Percentiles rank a stretch among this genome's conserved stretches.
phyloP scores from a whole-genome alignment of 805 yeast species.

The Brettanomyces anomalus region DNA sequence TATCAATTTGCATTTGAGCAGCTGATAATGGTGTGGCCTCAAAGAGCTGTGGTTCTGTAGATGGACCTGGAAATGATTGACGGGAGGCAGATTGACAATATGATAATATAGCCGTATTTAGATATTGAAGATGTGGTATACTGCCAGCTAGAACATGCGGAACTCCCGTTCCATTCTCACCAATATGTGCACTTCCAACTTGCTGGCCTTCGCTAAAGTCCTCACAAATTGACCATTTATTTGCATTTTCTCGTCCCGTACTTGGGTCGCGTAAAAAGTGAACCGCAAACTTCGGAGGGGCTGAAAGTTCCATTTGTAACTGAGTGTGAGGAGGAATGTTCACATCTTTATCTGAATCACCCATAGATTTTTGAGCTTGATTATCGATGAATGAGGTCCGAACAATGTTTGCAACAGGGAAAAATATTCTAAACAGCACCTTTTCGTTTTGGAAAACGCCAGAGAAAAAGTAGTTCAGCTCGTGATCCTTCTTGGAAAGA shows the following conservation, averaged over 20 bases:
- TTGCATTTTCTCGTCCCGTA: slow-evolving; percentile 36
- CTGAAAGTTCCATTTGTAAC: slow-evolving; percentile 25
- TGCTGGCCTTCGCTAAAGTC: slow-evolving; percentile 82
- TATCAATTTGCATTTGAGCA: no score
- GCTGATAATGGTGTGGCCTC: slow-evolving; percentile 33
- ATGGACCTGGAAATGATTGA: slow-evolving; percentile 28
- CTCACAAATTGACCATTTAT: slow-evolving; percentile 75
- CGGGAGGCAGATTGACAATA: slow-evolving; percentile 14
- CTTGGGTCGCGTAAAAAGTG: slow-evolving; percentile 50
- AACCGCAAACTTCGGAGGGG: slow-evolving; percentile 73
- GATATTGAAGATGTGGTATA: slow-evolving; percentile 23
- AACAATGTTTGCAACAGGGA: slow-evolving; percentile 51
- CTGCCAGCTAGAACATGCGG: slow-evolving; percentile 66
- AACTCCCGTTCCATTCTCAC: slow-evolving; percentile 48
- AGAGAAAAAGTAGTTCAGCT: slow-evolving; percentile 69
- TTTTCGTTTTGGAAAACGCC: slow-evolving; percentile 61
- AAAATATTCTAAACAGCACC: slow-evolving; percentile 64
- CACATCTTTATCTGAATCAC: slow-evolving; percentile 12
- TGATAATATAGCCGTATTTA: slow-evolving; percentile 25
- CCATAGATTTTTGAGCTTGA: slow-evolving; percentile 22
- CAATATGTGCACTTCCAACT: slow-evolving; percentile 55
- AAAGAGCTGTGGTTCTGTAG: slow-evolving; percentile 30
- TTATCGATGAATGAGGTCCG: slow-evolving; percentile 49
- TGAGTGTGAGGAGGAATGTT: slow-evolving; percentile 20
- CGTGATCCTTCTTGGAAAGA: slow-evolving; percentile 59